Percentiles rank a stretch among this genome's conserved stretches.
phyloP scores from a whole-genome alignment of 1,284 basidiomycete species.

The Ganoderma leucocontextum region DNA sequence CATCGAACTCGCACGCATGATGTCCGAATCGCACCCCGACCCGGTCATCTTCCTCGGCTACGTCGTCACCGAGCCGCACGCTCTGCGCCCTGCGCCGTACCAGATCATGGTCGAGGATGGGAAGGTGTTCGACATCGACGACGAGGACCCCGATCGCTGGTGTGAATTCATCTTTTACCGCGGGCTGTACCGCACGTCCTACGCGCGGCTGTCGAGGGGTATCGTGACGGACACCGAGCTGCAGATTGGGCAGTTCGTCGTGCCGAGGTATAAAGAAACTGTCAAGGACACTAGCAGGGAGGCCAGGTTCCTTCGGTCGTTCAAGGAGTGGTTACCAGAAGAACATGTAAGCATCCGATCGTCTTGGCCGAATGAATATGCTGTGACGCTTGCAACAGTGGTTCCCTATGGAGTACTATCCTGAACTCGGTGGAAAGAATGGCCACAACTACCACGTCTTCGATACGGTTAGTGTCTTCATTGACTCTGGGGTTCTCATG shows the following conservation, averaged over 20 bases:
- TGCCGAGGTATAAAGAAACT: constrained; percentile 65
- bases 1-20: constrained; percentile 82
- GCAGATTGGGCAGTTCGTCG: constrained; percentile 83
- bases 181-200: constrained; percentile 82
- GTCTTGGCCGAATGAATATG: background rate
- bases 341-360: constrained; percentile 59
- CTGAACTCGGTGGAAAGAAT: constrained; percentile 64
- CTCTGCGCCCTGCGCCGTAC: constrained; percentile 81
- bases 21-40: constrained; percentile 74
- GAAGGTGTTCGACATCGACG: constrained; percentile 77
- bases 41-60: constrained; percentile 92
- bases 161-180: constrained; percentile 92
- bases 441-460: constrained; percentile 84
- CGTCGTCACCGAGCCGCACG: constrained; percentile 83
- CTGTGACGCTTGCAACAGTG: constrained; percentile 53
- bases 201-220: constrained; percentile 75
- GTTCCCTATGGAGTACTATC: constrained; percentile 80
- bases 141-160: constrained; percentile 78
- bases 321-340: constrained; percentile 71
- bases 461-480: constrained; percentile 57
- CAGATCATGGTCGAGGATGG: constrained; percentile 83
- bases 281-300: constrained; percentile 66
- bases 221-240: constrained; percentile 81
- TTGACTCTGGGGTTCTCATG: background rate
- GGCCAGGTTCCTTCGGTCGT: constrained; percentile 72